phyloP scores from a whole-genome alignment of 805 yeast genomes.

The Lipomyces yamanashiensis region DNA sequence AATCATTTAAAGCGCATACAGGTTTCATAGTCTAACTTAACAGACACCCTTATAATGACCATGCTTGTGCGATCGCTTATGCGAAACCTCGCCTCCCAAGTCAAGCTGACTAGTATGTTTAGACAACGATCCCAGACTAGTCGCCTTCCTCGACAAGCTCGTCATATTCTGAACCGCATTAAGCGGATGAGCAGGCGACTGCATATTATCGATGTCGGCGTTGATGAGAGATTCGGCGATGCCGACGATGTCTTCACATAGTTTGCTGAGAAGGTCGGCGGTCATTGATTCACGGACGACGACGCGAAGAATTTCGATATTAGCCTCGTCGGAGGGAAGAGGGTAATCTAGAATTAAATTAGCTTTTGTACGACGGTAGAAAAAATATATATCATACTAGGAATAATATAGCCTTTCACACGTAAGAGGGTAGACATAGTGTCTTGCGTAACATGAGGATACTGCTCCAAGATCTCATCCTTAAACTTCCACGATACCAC shows the following conservation, averaged over 20 bases:
- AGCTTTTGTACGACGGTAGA: background rate
- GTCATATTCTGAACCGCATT: slow-evolving; percentile 8
- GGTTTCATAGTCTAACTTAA: background rate
- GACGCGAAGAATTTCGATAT: slow-evolving; percentile 76
- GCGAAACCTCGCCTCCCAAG: background rate
- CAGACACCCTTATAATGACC: slow-evolving; percentile 35
- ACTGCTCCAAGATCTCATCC: slow-evolving; percentile 57
- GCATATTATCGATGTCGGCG: slow-evolving; percentile 22
- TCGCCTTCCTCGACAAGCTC: slow-evolving; percentile 3
- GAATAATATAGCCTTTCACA: slow-evolving; percentile 78
- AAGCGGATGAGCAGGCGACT: slow-evolving; percentile 24
- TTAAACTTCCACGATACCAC: slow-evolving; percentile 85
- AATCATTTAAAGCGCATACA: too few species aligned
- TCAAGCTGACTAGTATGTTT: slow-evolving; percentile 7
- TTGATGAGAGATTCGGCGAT: slow-evolving; percentile 22
- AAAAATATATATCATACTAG: slow-evolving; percentile 13
- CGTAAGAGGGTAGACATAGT: slow-evolving; percentile 73
- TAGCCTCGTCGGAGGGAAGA: slow-evolving; percentile 64
- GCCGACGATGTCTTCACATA: slow-evolving; percentile 25
- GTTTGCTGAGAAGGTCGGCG: slow-evolving; percentile 58
- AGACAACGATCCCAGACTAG: slow-evolving; percentile 29
- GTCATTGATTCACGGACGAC: slow-evolving; percentile 77
- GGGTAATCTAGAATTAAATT: slow-evolving; percentile 70
- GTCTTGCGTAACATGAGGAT: slow-evolving; percentile 83
- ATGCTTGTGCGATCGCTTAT: slow-evolving; percentile 18